These are phyloP conservation scores for Penicillium canescens DNA, from an alignment of 495 filamentous ascomycete species.

Conservation along the genomic window DNA sequence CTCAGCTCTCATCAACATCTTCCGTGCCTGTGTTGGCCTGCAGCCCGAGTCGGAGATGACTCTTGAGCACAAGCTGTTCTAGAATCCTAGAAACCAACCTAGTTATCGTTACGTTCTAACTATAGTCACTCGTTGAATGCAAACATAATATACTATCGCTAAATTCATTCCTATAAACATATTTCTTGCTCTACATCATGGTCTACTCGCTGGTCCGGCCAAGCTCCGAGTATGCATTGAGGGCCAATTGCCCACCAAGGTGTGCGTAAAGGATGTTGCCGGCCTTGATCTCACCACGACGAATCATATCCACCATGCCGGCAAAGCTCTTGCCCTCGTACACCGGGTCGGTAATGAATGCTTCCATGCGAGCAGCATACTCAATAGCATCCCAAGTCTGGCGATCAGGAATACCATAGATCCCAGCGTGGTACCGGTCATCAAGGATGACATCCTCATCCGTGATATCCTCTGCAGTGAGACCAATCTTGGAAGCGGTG, in stretches of 20 bases:
- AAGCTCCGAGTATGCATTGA: slow-evolving; percentile 56
- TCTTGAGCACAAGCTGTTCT: slow-evolving; percentile 97
- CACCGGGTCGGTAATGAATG: slow-evolving; percentile 67
- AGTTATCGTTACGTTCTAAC: slow-evolving; percentile 20
- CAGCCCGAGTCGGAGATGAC: slow-evolving; percentile 99
- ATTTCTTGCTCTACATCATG: not conserved
- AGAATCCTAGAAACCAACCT: slow-evolving; percentile 6
- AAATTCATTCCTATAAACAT: not conserved
- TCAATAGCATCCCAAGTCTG: slow-evolving; percentile 60
- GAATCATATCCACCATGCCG: slow-evolving; percentile 64
- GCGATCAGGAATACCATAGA: slow-evolving; percentile 59
- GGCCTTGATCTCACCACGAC: slow-evolving; percentile 53
- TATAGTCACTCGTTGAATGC: slow-evolving; percentile 36
- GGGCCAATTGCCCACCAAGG: slow-evolving; percentile 60
- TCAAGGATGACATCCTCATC: slow-evolving; percentile 58
- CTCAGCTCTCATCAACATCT: slow-evolving; percentile 92
- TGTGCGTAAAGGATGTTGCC: slow-evolving; percentile 65
- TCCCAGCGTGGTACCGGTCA: slow-evolving; percentile 60
- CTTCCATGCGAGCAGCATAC: slow-evolving; percentile 61
- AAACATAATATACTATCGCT: slow-evolving; percentile 3
- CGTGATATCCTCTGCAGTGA: slow-evolving; percentile 53
- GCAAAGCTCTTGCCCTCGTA: slow-evolving; percentile 69
- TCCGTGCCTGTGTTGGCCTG: slow-evolving; percentile 95
- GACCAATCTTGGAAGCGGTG: slow-evolving; percentile 58
- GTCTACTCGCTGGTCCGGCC: slow-evolving; percentile 18